A percentile compares a stretch with the other conserved stretches of the same genome.
These are phyloP conservation scores for Suillus ampliporus DNA, from an alignment of 768 basidiomycete genomes.

Conservation along the genomic window DNA sequence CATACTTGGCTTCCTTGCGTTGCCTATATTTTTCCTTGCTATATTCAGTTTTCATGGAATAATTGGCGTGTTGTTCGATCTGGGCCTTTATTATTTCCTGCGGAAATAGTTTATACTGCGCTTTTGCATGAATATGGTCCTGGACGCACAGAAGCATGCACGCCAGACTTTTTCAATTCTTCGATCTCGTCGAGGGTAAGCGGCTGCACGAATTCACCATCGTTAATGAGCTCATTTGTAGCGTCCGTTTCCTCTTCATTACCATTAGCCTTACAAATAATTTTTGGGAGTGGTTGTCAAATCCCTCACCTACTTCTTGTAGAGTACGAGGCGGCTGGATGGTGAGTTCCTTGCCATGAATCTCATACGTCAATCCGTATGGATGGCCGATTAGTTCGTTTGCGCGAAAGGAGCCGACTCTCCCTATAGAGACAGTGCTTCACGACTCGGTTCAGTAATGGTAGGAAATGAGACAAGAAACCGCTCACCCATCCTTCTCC, in stretches of 20 bases:
- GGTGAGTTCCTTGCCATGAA: conserved; percentile 71
- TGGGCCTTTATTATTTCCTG: conserved; percentile 96
- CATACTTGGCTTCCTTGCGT: conserved; percentile 95
- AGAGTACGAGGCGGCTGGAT: conserved; percentile 65
- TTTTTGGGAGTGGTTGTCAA: conserved; percentile 4
- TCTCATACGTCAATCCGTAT: conserved; percentile 91
- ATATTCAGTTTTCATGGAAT: conserved; percentile 94
- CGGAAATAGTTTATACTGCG: conserved; percentile 17
- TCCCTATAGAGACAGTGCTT: conserved; percentile 79
- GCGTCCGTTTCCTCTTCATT: conserved; percentile 91
- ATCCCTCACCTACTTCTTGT: conserved; percentile 74
- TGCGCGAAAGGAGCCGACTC: conserved; percentile 82
- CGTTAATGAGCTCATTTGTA: conserved; percentile 95
- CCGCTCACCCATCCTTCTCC: conserved; percentile 70
- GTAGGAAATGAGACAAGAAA: conserved; percentile 7
- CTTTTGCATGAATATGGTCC: conserved; percentile 7
- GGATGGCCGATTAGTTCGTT: conserved; percentile 81
- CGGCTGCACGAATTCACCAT: conserved; percentile 83
- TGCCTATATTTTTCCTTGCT: conserved; percentile 99
- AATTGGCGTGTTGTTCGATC: conserved; percentile 92
- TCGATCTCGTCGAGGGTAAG: conserved; percentile 86
- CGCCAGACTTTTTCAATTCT: conserved; percentile 79
- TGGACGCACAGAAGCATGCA: conserved; percentile 71
- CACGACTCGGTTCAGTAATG: conserved; percentile 8
- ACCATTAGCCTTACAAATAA: conserved; percentile 5